Conservation (phyloP, 78 protist species). For the Bigelowiella natans region DNA sequence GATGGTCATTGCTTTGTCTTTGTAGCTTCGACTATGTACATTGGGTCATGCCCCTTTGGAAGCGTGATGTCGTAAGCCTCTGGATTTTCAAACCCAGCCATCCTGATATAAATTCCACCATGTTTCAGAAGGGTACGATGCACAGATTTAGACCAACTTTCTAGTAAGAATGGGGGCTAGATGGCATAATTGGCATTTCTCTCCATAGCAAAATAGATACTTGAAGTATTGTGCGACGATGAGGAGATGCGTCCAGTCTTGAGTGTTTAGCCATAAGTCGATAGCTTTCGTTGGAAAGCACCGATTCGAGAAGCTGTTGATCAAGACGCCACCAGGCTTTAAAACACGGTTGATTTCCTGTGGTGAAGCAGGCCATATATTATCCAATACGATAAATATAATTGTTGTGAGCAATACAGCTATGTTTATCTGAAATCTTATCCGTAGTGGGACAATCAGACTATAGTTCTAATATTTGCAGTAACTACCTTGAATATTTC, state of each 20-base stretch:
- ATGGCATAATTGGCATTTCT: too few species aligned
- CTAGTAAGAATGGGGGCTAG: background rate
- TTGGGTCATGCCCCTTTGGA: background rate
- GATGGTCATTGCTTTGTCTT: background rate
- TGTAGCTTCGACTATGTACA: background rate
- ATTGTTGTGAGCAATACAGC: too few species aligned
- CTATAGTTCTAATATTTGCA: background rate
- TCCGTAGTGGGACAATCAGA: too few species aligned
- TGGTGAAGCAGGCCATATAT: too few species aligned
- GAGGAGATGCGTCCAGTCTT: background rate
- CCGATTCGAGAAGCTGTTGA: background rate
- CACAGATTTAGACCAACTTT: background rate
- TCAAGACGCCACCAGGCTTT: background rate
- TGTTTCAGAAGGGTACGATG: background rate
- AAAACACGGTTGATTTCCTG: background rate
- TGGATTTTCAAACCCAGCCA: background rate
- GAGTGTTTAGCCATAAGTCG: background rate
- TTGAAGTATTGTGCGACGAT: background rate
- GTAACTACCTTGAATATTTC: background rate
- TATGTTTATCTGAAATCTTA: too few species aligned
- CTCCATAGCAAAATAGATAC: too few species aligned
- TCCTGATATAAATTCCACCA: background rate
- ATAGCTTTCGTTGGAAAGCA: background rate
- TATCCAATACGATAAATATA: too few species aligned
- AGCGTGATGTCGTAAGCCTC: background rate